phyloP scores from a whole-genome alignment of 2,329 filamentous ascomycete species.

The Sarocladiaceae sp. region DNA sequence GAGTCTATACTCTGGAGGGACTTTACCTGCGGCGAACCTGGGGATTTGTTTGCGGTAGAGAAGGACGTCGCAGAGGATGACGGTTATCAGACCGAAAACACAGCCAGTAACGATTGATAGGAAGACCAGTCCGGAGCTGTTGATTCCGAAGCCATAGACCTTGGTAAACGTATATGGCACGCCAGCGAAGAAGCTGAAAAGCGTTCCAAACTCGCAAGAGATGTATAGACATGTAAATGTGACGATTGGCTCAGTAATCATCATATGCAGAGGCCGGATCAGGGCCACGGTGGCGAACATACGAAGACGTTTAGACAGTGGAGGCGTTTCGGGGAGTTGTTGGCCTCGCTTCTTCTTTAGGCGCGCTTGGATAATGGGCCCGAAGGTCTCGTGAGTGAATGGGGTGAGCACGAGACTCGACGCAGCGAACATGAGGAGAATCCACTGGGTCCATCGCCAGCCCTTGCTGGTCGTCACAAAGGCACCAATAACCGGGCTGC shows the following conservation, averaged over 20 bases:
- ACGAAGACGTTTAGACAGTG: slow-evolving; percentile 20
- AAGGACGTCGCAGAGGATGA: slow-evolving; percentile 31
- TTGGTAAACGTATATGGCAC: slow-evolving; percentile 43
- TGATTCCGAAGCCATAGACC: slow-evolving; percentile 39
- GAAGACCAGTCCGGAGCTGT: slow-evolving; percentile 21
- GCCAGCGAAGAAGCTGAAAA: slow-evolving; percentile 49
- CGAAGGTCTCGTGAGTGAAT: slow-evolving; percentile 52
- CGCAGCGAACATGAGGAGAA: slow-evolving; percentile 40
- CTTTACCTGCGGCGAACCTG: slow-evolving; percentile 27
- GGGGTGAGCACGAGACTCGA: slow-evolving; percentile 31
- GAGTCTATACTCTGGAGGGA: slow-evolving; percentile 53
- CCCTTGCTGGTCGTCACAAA: slow-evolving; percentile 40
- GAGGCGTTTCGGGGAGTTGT: slow-evolving; percentile 18
- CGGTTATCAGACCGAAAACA: slow-evolving; percentile 3
- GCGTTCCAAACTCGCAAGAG: slow-evolving; percentile 45
- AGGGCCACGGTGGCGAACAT: slow-evolving; percentile 38
- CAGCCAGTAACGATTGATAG: slow-evolving; percentile 10
- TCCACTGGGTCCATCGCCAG: slow-evolving; percentile 53
- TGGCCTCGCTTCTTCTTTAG: slow-evolving; percentile 31
- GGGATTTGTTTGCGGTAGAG: slow-evolving; percentile 35
- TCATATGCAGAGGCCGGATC: slow-evolving; percentile 51
- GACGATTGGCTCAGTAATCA: slow-evolving; percentile 60
- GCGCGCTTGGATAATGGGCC: slow-evolving; percentile 42
- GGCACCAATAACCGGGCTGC: slow-evolving; percentile 43
- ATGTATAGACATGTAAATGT: slow-evolving; percentile 49